Percentiles rank a stretch among this genome's conserved stretches.
Conservation (phyloP, 306 rosid species). For the Cicer arietinum region DNA sequence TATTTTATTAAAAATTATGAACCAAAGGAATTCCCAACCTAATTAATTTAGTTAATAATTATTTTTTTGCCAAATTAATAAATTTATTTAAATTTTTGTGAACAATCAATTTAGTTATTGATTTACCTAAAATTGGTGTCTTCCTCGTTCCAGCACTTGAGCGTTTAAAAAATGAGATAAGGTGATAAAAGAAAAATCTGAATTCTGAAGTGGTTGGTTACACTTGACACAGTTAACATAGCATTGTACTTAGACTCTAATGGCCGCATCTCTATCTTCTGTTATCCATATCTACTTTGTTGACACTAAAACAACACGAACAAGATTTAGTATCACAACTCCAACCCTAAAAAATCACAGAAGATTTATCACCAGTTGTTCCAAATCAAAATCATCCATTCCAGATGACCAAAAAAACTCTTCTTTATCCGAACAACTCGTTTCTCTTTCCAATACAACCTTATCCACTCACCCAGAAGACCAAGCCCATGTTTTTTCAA, state of each 20-base stretch:
- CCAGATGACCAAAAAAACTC: constrained; percentile 54
- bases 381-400: constrained; percentile 50
- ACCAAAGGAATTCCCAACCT: no score
- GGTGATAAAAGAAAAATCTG: not conserved
- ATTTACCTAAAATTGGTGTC: no score
- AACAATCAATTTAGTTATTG: no score
- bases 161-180: not conserved
- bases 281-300: constrained; percentile 58
- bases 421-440: constrained; percentile 85
- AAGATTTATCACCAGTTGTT: constrained; percentile 41
- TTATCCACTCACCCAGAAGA: constrained; percentile 51
- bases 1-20: no score
- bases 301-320: constrained; percentile 54
- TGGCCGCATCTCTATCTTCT: constrained; percentile 74
- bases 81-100: no score
- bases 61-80: no score
- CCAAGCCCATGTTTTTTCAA: constrained; percentile 56
- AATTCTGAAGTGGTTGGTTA: not conserved
- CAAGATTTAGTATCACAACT: constrained; percentile 57
- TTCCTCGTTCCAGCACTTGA: not conserved
- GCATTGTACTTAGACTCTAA: constrained; percentile 10
- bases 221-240: not conserved
- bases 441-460: constrained; percentile 61
- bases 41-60: no score
- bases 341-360: constrained; percentile 34